These are phyloP conservation scores for Plenodomus biglobosus DNA, from an alignment of 2,329 filamentous ascomycete species.

Conservation along the genomic window DNA sequence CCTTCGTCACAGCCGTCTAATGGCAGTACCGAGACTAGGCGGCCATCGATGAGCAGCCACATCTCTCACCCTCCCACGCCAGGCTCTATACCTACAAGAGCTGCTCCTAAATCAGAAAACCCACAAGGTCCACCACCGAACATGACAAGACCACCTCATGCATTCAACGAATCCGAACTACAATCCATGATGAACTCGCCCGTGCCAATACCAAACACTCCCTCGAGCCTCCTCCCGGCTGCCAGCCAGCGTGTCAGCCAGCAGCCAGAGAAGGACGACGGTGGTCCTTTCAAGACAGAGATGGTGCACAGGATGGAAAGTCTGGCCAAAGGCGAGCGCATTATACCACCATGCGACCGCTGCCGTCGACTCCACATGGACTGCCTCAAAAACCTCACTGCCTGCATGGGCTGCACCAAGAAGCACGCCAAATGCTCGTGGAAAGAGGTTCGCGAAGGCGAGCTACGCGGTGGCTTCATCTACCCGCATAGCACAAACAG, in stretches of 20 bases:
- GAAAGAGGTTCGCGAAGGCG: conserved; percentile 76
- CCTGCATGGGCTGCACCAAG: conserved; percentile 83
- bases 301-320: conserved; percentile 77
- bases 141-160: conserved; percentile 25
- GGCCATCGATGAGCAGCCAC: conserved; percentile 32
- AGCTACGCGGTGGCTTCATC: conserved; percentile 50
- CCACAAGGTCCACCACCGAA: conserved; percentile 18
- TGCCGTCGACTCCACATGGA: conserved; percentile 78
- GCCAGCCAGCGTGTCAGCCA: conserved; percentile 42
- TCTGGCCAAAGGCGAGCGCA: conserved; percentile 69
- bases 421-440: conserved; percentile 89
- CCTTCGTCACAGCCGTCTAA: conserved; percentile 32
- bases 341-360: conserved; percentile 81
- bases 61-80: conserved; percentile 33
- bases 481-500: conserved; percentile 27
- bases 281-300: conserved; percentile 61
- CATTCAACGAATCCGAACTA: conserved; percentile 42
- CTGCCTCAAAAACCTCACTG: conserved; percentile 82
- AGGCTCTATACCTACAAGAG: conserved; percentile 28
- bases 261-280: conserved; percentile 56
- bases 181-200: conserved; percentile 49
- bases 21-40: conserved; percentile 24
- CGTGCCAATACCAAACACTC: conserved; percentile 58
- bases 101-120: conserved; percentile 27
- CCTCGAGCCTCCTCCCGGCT: conserved; percentile 55